Evolutionary conservation across 2,329 filamentous ascomycete species (phyloP), one percentile per base, ranked within the genome.

Genomic region (Didymella pomorum): DNA sequence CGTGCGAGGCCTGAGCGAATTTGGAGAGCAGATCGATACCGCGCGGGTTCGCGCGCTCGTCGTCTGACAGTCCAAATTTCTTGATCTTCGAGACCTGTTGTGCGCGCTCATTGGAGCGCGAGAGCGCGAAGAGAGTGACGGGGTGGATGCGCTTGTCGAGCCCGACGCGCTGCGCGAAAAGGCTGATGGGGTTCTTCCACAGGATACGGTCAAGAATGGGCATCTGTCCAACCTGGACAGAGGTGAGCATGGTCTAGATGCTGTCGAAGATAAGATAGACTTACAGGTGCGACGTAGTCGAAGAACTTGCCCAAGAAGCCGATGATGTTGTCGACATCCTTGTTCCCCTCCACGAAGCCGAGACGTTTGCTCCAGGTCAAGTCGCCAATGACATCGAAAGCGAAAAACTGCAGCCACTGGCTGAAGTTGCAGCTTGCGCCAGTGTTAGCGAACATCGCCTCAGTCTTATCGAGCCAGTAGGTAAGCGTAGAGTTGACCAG

Each of bases 341-440:
- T 83, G 49, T 91, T 88, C 70, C 85, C 83, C 74, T 93, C 89
- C 2, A 93, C 78, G 64, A 93, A 93, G 0, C 91, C 91, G 57
- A 92, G 84, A 0, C 89, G 82, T 72, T 91, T 91, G 72, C 86
- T 87, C 77, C 91, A 93, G 0, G 89, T 92, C 68, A 93, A 85
- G 61, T 91, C 87, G 6, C 89, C 89, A 61, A 92, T 92, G 14
- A 93, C 90, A 70, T 93, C 91, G 68, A 93, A 93, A 0, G 91
- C 91, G 66, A 91, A 93, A 71, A 88, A 93, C 69, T 93, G 90
- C 56, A 93, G 78, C 90, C 90, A 93, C 56, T 82, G 80, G 1
- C 86, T 86, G 55, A 92, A 89, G 69, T 91, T 85, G 68, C 87
- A 90, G 23, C 76, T 76, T 26, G 65, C 61, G 12, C 78, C 76